Evolutionary conservation across 148 eudicot genomes (phyloP).

Genomic region (Pouteria glomerata): DNA sequence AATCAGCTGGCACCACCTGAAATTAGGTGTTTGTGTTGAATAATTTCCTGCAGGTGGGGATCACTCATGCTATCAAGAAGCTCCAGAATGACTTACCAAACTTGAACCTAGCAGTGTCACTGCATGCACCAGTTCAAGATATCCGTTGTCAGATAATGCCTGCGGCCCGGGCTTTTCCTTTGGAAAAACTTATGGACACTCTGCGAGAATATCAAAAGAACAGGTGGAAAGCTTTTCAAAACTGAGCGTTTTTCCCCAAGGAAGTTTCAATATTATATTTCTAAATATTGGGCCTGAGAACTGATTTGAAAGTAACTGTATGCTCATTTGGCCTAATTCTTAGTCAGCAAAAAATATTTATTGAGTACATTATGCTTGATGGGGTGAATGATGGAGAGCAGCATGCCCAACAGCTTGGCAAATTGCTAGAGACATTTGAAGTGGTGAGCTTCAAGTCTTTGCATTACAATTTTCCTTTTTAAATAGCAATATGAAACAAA

Average conservation of each 20-base stretch:
- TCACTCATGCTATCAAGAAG: conserved; percentile 85
- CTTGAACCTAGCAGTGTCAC: conserved; percentile 85
- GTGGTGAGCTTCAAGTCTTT: conserved; percentile 52
- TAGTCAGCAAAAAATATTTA: conserved; percentile 93
- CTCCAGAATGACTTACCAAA: conserved; percentile 69
- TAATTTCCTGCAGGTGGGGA: conserved; percentile 65
- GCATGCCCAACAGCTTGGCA: conserved; percentile 91
- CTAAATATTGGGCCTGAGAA: background rate
- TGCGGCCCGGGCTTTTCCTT: conserved; percentile 95
- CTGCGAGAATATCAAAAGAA: conserved; percentile 69
- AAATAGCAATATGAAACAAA: background rate
- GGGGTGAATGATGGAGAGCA: conserved; percentile 88
- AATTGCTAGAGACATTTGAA: conserved; percentile 73
- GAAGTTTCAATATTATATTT: background rate
- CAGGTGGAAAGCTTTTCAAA: conserved; percentile 40
- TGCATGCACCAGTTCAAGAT: conserved; percentile 97
- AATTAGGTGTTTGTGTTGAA: conserved; percentile 6
- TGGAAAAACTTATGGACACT: conserved; percentile 81
- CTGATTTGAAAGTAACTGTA: background rate
- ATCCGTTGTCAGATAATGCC: conserved; percentile 99
- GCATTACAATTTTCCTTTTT: conserved; percentile 3
- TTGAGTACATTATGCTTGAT: conserved; percentile 98
- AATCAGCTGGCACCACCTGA: conserved; percentile 1
- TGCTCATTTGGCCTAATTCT: conserved; percentile 22
- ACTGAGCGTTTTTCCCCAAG: background rate